Percentiles rank a stretch among this genome's conserved stretches.
Evolutionary conservation across 768 basidiomycete species (phyloP).

Genomic region (Kwoniella dejecticola): DNA sequence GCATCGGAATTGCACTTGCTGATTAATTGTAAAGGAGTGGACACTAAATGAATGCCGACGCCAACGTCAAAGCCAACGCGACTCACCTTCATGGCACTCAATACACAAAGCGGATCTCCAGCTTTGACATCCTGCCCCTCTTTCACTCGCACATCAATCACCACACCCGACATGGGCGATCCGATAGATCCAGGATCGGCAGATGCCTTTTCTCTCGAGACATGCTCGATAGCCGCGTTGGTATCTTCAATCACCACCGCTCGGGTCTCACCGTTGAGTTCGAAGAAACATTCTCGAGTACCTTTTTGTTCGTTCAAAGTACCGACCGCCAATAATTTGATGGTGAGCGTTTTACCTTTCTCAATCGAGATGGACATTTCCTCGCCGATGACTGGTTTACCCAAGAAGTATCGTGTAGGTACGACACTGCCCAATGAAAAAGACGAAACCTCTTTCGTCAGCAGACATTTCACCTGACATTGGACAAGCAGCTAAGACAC

Average conservation of each 20-base stretch:
- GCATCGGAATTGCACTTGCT: too few relatives aligned
- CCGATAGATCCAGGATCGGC: conserved; percentile 95
- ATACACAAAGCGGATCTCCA: conserved; percentile 91
- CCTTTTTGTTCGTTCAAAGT: conserved; percentile 89
- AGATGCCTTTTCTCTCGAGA: conserved; percentile 91
- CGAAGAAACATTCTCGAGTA: conserved; percentile 96
- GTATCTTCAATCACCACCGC: conserved; percentile 95
- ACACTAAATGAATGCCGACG: too few relatives aligned
- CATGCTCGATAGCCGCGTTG: conserved; percentile 92
- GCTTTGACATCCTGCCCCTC: conserved; percentile 98
- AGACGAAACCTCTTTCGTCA: too few relatives aligned
- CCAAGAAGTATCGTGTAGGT: conserved; percentile 96
- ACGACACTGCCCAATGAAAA: too few relatives aligned
- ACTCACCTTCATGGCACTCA: conserved; percentile 94
- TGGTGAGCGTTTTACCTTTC: conserved; percentile 87
- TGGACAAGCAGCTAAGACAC: neutral
- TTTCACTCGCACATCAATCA: conserved; percentile 96
- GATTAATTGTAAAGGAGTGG: too few relatives aligned
- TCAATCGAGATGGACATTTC: conserved; percentile 93
- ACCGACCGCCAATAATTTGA: conserved; percentile 92
- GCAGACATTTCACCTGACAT: too few relatives aligned
- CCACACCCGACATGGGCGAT: conserved; percentile 90
- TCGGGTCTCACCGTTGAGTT: conserved; percentile 96
- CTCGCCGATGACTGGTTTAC: conserved; percentile 84
- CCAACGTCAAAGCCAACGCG: neutral